Evolutionary conservation across 1,284 basidiomycete genomes (phyloP).

Genomic region (Moesziomyces sp.): DNA sequence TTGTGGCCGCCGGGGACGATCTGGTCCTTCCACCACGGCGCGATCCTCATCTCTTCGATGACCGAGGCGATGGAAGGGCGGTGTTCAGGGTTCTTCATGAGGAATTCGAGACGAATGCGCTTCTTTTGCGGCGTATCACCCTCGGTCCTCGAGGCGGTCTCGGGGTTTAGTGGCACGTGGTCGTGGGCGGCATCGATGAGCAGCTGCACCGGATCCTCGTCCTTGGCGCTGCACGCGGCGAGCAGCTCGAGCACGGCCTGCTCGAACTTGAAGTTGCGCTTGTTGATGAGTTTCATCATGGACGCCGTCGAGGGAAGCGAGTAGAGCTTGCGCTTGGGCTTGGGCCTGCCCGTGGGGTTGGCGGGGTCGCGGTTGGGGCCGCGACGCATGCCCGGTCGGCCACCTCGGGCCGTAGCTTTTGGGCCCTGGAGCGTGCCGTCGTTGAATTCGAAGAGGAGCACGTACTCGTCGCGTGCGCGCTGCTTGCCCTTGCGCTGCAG

Average conservation of each 20-base stretch:
- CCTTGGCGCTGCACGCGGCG: slow-evolving; percentile 55
- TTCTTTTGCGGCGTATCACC: slow-evolving; percentile 58
- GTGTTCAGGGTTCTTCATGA: slow-evolving; percentile 56
- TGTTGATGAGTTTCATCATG: slow-evolving; percentile 63
- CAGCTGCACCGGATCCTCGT: slow-evolving; percentile 61
- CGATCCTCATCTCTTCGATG: slow-evolving; percentile 55
- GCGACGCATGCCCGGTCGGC: slow-evolving; percentile 47
- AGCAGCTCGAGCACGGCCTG: slow-evolving; percentile 63
- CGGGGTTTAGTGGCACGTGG: slow-evolving; percentile 60
- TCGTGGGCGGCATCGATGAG: slow-evolving; percentile 58
- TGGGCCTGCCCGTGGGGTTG: slow-evolving; percentile 17
- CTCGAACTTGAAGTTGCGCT: slow-evolving; percentile 63
- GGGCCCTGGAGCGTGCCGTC: slow-evolving; percentile 68
- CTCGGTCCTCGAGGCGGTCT: slow-evolving; percentile 30
- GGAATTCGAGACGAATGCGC: slow-evolving; percentile 57
- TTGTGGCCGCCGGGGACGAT: slow-evolving; percentile 64
- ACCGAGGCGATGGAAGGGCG: slow-evolving; percentile 52
- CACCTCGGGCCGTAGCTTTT: slow-evolving; percentile 66
- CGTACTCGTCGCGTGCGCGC: slow-evolving; percentile 57
- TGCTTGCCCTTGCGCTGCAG: slow-evolving; percentile 45
- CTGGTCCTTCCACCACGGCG: slow-evolving; percentile 65
- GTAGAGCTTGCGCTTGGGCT: slow-evolving; percentile 40
- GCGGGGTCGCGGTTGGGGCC: slow-evolving; percentile 34
- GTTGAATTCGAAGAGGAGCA: slow-evolving; percentile 69
- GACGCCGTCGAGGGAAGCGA: slow-evolving; percentile 49